Evolutionary conservation across 208 protist genomes (phyloP), one percentile per base, ranked within the genome.

Genomic region (Balamuthia mandrillaris): DNA sequence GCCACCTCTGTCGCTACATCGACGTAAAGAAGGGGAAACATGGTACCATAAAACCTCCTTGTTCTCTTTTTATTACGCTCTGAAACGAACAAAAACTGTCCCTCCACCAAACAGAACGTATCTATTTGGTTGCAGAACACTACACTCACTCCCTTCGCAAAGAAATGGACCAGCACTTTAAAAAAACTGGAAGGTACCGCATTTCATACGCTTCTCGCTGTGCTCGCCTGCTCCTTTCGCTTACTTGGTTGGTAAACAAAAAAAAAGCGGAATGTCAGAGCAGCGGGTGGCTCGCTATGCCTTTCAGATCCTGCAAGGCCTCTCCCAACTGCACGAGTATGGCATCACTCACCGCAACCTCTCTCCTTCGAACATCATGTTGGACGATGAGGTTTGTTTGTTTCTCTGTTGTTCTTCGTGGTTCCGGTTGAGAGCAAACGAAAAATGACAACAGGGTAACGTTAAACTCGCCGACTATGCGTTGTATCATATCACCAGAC

Each of bases 401-500:
- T 7, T 52, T 24, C 39, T 14, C 31, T 2, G 66, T 16, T 21
- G 2, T 51, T 77, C 1, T 4, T 78, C 31, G 27, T 35, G 72
- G n/a, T 39, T 16, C 61, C 16, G 42, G 21, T 35, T n/a, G n/a
- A n/a, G n/a, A n/a, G n/a, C n/a, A n/a, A n/a, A n/a, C n/a, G n/a
- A n/a, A n/a, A n/a, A n/a, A n/a, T n/a, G n/a, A n/a, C n/a, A 24
- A 60, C 63, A 66, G 66, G 65, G 44, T 44, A 2, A 31, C n/a
- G 52, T 72, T 12, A 72, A 81, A 70, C 66, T 87, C 7, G 52
- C 68, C 66, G 70, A 87, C 70, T 87, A 82, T 24, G 83, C 54
- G 5, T 52, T 87, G 21, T 42, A 61, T 42, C 52, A 39, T 44
- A 60, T 35, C 45, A 87, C 68, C 6, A n/a, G n/a, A n/a, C n/a